phyloP scores from a whole-genome alignment of 352 stramenopile genomes.

The Elongisporangium prolatum region DNA sequence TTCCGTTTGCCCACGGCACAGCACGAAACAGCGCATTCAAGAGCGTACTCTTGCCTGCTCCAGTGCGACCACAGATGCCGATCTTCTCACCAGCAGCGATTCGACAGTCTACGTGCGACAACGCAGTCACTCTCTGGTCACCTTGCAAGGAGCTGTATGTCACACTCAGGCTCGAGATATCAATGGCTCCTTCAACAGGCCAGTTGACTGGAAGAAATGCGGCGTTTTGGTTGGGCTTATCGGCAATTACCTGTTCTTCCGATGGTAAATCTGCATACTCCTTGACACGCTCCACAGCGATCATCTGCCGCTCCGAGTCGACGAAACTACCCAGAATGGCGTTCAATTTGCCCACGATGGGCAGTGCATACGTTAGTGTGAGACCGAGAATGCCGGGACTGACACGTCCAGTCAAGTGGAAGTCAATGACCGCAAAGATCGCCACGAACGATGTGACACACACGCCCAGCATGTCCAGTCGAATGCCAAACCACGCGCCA shows the following conservation, averaged over 20 bases:
- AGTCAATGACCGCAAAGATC: conserved; percentile 71
- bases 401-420: conserved; percentile 41
- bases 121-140: conserved; percentile 15
- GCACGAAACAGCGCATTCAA: conserved; percentile 78
- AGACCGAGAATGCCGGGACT: conserved; percentile 77
- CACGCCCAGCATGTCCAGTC: conserved; percentile 80
- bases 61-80: conserved; percentile 85
- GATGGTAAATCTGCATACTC: conserved; percentile 66
- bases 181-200: conserved; percentile 47
- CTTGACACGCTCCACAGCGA: conserved; percentile 86
- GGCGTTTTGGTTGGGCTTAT: conserved; percentile 4
- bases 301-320: conserved; percentile 90
- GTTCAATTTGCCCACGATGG: conserved; percentile 87
- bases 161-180: conserved; percentile 49
- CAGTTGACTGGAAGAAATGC: conserved; percentile 12
- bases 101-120: conserved; percentile 38
- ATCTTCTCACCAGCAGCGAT: conserved; percentile 59
- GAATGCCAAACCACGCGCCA: conserved; percentile 77
- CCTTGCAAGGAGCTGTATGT: conserved; percentile 14
- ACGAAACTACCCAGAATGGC: conserved; percentile 79
- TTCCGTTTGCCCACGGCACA: conserved; percentile 41
- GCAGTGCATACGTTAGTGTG: conserved; percentile 89
- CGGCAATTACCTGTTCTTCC: conserved; percentile 32
- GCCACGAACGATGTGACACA: conserved; percentile 79
- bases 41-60: conserved; percentile 89